Base-by-base conservation (phyloP, 2,329 filamentous ascomycete genomes). In the Fusarium sp. region DNA sequence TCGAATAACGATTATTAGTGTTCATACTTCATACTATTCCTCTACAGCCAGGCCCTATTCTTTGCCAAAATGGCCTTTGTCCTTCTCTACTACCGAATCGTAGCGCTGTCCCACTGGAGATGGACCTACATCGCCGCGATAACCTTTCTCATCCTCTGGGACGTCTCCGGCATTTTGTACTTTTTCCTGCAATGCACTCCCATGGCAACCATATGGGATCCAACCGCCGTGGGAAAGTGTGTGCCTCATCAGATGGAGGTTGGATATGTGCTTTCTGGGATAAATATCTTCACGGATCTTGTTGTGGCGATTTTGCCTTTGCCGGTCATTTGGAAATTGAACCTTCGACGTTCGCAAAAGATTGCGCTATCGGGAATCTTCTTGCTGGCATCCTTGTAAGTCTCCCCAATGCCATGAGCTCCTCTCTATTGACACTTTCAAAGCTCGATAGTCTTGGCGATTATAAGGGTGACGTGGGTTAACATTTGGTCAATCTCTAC, bases 251-350 rank as follows among this genome's bases (percentile, higher is more conserved):
- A 23, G 4, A 2, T 49, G 1, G 54, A 54, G 4, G 13, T 53
- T 11, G 65, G 57, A 19, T 70, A 59, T 1, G 18, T 53, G n/a
- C n/a, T n/a, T n/a, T n/a, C n/a, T 3, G 14, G 56, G 2, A 50
- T 73, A 41, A 69, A 57, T 12, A 69, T 73, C 3, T 31, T 72
- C 2, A 67, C 37, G 3, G 71, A 73, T n/a, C 1, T 73, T 2
- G 60, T 26, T 1, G 63, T 73, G 14, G 18, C 72, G 2, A 13
- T 59, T 2, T n/a, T 73, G 1, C 68, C 71, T 2, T 6, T 73
- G 0, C 65, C 71, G 0, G 28, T 70, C 4, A 18, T 73, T 3
- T 73, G 70, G 68, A 51, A 41, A 2, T 26, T 73, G 1, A 53
- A 59, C 2, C 52, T 73, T 5, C 65, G 57, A 1, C 55, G 16